Percentiles rank a stretch among this genome's conserved stretches.
These are phyloP conservation scores for Mariannaea elegans DNA, from an alignment of 2,329 filamentous ascomycete species.

Conservation along the genomic window DNA sequence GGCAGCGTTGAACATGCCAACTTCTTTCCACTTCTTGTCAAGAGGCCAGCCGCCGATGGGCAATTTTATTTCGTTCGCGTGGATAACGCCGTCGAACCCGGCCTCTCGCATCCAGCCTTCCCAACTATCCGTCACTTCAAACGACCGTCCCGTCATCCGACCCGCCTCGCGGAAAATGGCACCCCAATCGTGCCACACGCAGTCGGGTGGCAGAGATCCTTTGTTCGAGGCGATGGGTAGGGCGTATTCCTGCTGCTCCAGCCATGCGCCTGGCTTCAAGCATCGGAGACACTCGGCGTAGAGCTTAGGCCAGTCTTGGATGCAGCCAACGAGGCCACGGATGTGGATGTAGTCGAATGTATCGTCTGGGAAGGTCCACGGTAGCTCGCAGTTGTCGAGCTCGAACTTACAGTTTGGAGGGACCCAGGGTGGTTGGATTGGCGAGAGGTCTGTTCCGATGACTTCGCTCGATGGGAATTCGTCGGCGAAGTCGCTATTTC, in stretches of 20 bases:
- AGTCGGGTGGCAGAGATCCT: conserved; percentile 35
- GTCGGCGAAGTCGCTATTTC: conserved; percentile 56
- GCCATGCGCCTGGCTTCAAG: conserved; percentile 62
- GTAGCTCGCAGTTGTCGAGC: conserved; percentile 41
- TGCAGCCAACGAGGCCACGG: conserved; percentile 61
- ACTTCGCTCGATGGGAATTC: conserved; percentile 53
- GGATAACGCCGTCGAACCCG: not conserved
- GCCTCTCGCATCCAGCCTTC: not conserved
- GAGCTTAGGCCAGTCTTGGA: conserved; percentile 63
- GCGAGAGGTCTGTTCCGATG: conserved; percentile 61
- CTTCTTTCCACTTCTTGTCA: conserved; percentile 31
- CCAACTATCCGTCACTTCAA: conserved; percentile 5
- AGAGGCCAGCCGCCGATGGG: conserved; percentile 33
- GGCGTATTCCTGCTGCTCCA: conserved; percentile 26
- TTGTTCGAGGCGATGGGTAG: conserved; percentile 36
- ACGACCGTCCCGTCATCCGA: conserved; percentile 35
- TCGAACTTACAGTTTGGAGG: conserved; percentile 52
- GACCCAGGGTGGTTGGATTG: conserved; percentile 53
- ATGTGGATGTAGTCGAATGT: conserved; percentile 69
- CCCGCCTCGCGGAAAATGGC: conserved; percentile 6
- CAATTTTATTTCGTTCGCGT: conserved; percentile 26
- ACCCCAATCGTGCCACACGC: conserved; percentile 32
- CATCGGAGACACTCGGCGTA: conserved; percentile 59
- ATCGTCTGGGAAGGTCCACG: conserved; percentile 34
- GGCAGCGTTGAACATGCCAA: conserved; percentile 40